phyloP scores from a whole-genome alignment of 2,329 filamentous ascomycete genomes.

The Ilyonectria mors-panacis region DNA sequence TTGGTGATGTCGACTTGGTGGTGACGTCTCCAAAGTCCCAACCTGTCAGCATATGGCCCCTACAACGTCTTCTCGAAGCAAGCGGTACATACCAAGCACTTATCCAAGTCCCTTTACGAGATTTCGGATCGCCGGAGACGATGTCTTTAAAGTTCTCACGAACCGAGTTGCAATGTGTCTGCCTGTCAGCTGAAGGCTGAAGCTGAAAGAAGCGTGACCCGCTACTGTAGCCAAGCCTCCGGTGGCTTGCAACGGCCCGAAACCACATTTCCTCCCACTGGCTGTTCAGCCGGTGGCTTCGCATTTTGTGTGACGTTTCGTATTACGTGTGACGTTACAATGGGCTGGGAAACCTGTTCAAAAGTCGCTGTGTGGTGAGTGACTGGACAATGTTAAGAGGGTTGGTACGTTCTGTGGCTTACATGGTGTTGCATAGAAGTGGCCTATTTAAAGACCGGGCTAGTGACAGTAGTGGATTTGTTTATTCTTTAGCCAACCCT shows the following conservation, averaged over 20 bases:
- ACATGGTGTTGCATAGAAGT: no score
- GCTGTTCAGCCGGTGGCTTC: not conserved
- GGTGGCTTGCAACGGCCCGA: conserved; percentile 23
- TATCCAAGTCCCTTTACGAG: not conserved
- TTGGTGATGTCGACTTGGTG: not conserved
- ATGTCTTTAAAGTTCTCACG: not conserved
- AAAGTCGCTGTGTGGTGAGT: no score
- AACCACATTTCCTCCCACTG: conserved; percentile 11
- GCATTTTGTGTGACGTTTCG: not conserved
- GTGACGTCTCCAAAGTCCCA: not conserved
- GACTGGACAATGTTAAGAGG: no score
- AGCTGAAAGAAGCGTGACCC: conserved; percentile 21
- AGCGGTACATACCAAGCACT: not conserved
- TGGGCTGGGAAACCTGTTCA: no score
- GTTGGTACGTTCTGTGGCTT: no score
- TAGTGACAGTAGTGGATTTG: no score
- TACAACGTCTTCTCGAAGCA: not conserved
- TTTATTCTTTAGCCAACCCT: no score
- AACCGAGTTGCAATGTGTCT: conserved; percentile 8
- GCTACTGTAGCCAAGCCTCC: conserved; percentile 13
- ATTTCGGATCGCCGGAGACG: not conserved
- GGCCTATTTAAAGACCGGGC: no score
- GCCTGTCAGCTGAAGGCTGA: conserved; percentile 24
- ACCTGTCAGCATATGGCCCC: not conserved
- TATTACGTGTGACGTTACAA: no score